Evolutionary conservation across 495 filamentous ascomycete genomes (phyloP), one percentile per base, ranked within the genome.

Genomic region (Poronia punctata): DNA sequence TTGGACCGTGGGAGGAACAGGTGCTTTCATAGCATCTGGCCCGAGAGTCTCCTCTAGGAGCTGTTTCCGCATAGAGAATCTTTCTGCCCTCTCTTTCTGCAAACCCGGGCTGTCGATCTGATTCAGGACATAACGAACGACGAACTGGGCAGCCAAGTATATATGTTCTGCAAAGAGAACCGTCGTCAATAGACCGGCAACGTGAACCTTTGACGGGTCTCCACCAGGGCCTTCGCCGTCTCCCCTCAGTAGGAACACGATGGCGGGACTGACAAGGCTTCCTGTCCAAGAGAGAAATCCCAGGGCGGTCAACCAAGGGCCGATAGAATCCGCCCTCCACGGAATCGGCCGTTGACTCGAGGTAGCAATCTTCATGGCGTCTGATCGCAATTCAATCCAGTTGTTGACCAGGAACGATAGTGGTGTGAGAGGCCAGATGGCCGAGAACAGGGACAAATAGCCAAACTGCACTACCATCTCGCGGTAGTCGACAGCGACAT

Each of bases 381-480:
- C 92, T 16, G 84, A 84, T 18, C 92, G 84, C 10, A 96, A 76
- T 50, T 98, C 93, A 35, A 98, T 57, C 92, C 92, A 98, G 67
- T 98, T 92, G 61, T 96, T 96, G 61, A 93, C 67, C 7, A 96
- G 64, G 72, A 97, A 98, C 0, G 86, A 92, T 23, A 88, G 72
- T 0, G 83, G 79, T 0, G 89, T 86, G 4, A 97, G 68, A 0
- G 92, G 92, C 92, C 92, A 98, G 29, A 89, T 72, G 2, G 92
- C 84, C 2, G 84, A 88, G 67, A 98, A 98, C 2, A 98, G 75
- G 0, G 86, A 82, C n/a, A 98, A 65, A 56, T 95, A 98, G 12
- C 92, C 88, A 53, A 88, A 89, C 52, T 96, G 92, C 32, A 97
- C 79, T 35, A 88, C 80, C 92, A 98, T 98, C 60, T 98, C 93